phyloP scores from a whole-genome alignment of 805 yeast species.

The Candida oleophila region DNA sequence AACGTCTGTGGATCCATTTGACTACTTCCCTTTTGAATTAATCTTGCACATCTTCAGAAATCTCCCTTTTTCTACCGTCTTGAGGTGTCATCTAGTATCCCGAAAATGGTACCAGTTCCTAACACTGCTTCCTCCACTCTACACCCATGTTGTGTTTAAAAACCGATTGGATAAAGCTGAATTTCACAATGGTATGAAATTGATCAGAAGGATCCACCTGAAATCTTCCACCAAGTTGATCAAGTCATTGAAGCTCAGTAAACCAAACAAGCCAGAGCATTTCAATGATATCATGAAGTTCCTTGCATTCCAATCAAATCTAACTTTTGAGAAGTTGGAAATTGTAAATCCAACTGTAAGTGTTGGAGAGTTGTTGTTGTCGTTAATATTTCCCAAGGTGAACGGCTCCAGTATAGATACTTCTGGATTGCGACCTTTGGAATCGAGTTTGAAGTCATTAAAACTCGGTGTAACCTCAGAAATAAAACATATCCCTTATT shows the following conservation, averaged over 20 bases:
- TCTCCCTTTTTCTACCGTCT: slow-evolving; percentile 19
- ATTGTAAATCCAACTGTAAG: slow-evolving; percentile 24
- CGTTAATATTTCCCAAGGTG: slow-evolving; percentile 15
- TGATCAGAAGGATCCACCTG: slow-evolving; percentile 23
- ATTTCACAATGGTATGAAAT: slow-evolving; percentile 25
- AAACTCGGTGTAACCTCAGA: slow-evolving; percentile 29
- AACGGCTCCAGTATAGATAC: neutral
- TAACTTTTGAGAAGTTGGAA: slow-evolving; percentile 24
- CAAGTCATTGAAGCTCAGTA: slow-evolving; percentile 19
- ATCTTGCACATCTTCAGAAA: slow-evolving; percentile 24
- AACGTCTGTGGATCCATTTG: slow-evolving; percentile 24
- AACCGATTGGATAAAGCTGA: slow-evolving; percentile 25
- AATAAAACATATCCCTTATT: slow-evolving; percentile 13
- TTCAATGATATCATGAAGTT: slow-evolving; percentile 26
- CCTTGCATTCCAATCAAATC: slow-evolving; percentile 21
- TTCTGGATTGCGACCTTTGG: slow-evolving; percentile 15
- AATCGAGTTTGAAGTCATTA: slow-evolving; percentile 10
- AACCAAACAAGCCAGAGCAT: slow-evolving; percentile 20
- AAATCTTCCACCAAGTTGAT: slow-evolving; percentile 15
- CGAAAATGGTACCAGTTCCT: slow-evolving; percentile 32
- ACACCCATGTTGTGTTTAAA: slow-evolving; percentile 21
- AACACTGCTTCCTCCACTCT: slow-evolving; percentile 25
- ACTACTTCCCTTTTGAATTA: slow-evolving; percentile 28
- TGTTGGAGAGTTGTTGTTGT: slow-evolving; percentile 15
- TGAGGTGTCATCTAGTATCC: slow-evolving; percentile 32